Evolutionary conservation across 2,329 filamentous ascomycete genomes (phyloP), one percentile per base, ranked within the genome.

Genomic region (Zasmidium angulare): DNA sequence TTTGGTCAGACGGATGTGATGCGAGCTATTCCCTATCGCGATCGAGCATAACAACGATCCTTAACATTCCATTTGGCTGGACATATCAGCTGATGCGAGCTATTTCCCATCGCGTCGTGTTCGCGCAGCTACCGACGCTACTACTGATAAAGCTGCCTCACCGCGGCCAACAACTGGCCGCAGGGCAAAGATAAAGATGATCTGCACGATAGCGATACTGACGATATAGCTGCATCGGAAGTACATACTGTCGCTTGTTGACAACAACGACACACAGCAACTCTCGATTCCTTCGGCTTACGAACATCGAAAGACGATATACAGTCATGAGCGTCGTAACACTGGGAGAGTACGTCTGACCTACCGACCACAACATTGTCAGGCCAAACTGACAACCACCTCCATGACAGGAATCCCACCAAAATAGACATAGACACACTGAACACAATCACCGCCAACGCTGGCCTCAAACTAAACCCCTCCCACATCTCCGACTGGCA

Each of bases 401-500:
- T 43, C n/a, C 36, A 48, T 20, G 9, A 48, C 48, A 22, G 48
- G 17, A 24, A 54, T 55, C 2, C 36, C 36, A 43, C 6, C 12
- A 43, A 43, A 43, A 7, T 43, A 17, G 36, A 43, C n/a, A 14
- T 17, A 7, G 14, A 7, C 36, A 7, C 19, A 12, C 24, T 52
- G 6, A 11, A 36, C 10, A 21, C 50, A n/a, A 49, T 65, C 9
- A 56, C 50, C n/a, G 46, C 58, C 26, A 57, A 60, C 22, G 55
- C 53, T 17, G 58, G 58, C 3, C 57, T 66, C 7, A 58, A 31
- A 3, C 43, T 66, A 20, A 58, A 53, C 6, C 54, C 53, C 9
- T 36, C 51, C 20, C 58, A 66, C 36, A 50, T 63, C 22, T 26
- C 52, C 11, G 65, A 67, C 57, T 67, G 62, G 51, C n/a, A 29